Percentiles rank a stretch among this genome's conserved stretches.
These are phyloP conservation scores for Saturnispora besseyi DNA, from an alignment of 805 yeast genomes.

Conservation along the genomic window DNA sequence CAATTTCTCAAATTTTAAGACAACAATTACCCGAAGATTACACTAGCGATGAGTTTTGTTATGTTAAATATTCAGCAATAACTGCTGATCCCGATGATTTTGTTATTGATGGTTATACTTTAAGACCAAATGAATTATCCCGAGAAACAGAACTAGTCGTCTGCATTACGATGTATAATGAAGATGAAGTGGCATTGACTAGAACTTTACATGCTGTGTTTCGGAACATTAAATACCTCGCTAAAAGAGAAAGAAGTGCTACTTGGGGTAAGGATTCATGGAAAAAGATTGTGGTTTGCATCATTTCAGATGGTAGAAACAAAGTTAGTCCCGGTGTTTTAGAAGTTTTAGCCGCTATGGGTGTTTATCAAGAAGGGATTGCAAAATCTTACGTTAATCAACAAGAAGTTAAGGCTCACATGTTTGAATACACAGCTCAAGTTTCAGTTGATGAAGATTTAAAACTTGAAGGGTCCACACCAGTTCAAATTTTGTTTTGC, in stretches of 20 bases:
- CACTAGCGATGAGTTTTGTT: conserved; percentile 86
- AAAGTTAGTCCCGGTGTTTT: conserved; percentile 78
- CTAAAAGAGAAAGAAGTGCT: conserved; percentile 69
- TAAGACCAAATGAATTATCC: conserved; percentile 77
- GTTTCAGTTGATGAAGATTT: conserved; percentile 83
- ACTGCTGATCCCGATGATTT: conserved; percentile 89
- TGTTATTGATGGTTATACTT: conserved; percentile 67
- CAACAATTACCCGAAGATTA: conserved; percentile 71
- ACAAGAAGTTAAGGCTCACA: conserved; percentile 84
- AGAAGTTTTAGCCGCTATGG: conserved; percentile 86
- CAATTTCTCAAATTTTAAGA: conserved; percentile 82
- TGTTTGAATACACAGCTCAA: conserved; percentile 94
- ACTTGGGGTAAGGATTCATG: conserved; percentile 97
- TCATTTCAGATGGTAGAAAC: conserved; percentile 91
- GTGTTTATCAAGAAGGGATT: conserved; percentile 94
- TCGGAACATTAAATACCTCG: conserved; percentile 81
- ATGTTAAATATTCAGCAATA: conserved; percentile 96
- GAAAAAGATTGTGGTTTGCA: conserved; percentile 90
- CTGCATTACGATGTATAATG: conserved; percentile 96
- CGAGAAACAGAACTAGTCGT: conserved; percentile 89
- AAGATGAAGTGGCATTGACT: conserved; percentile 80
- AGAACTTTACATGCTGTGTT: conserved; percentile 92
- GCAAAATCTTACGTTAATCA: conserved; percentile 92
- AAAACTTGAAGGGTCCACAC: conserved; percentile 86
- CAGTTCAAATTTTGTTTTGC: conserved; percentile 90